phyloP scores from a whole-genome alignment of 2,329 filamentous ascomycete genomes.

The Exophiala spinifera region DNA sequence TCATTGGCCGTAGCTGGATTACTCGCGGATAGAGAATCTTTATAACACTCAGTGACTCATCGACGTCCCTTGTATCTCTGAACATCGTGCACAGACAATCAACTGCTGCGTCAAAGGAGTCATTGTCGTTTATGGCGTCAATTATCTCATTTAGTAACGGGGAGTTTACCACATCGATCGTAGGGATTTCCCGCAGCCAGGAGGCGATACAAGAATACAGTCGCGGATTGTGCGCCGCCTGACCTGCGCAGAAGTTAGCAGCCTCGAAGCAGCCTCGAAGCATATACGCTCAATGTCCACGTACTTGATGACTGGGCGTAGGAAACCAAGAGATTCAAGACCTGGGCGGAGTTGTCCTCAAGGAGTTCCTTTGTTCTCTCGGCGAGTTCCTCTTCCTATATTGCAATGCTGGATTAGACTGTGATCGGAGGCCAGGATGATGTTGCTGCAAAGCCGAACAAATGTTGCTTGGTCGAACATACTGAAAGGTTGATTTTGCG shows the following conservation, averaged over 20 bases:
- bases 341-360: conserved; percentile 83
- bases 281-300: conserved; percentile 36
- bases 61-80: conserved; percentile 86
- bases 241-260: conserved; percentile 49
- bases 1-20: conserved; percentile 71
- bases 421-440: conserved; percentile 38
- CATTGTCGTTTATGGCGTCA: conserved; percentile 69
- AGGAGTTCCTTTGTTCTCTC: conserved; percentile 83
- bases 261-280: conserved; percentile 6
- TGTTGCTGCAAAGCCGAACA: conserved; percentile 45
- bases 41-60: conserved; percentile 81
- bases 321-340: conserved; percentile 80
- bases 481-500: conserved; percentile 99
- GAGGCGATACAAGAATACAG: conserved; percentile 94
- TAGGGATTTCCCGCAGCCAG: conserved; percentile 90
- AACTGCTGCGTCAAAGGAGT: conserved; percentile 79
- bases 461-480: conserved; percentile 63
- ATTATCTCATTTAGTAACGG: conserved; percentile 79
- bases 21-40: conserved; percentile 78
- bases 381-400: conserved; percentile 90
- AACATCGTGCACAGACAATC: conserved; percentile 93
- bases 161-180: conserved; percentile 77
- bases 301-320: conserved; percentile 89
- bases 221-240: conserved; percentile 80
- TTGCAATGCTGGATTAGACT: conserved; percentile 50